Percentiles rank a stretch among this genome's conserved stretches.
phyloP scores from a whole-genome alignment of 2,329 filamentous ascomycete genomes.

The Arthrobotrys iridis region DNA sequence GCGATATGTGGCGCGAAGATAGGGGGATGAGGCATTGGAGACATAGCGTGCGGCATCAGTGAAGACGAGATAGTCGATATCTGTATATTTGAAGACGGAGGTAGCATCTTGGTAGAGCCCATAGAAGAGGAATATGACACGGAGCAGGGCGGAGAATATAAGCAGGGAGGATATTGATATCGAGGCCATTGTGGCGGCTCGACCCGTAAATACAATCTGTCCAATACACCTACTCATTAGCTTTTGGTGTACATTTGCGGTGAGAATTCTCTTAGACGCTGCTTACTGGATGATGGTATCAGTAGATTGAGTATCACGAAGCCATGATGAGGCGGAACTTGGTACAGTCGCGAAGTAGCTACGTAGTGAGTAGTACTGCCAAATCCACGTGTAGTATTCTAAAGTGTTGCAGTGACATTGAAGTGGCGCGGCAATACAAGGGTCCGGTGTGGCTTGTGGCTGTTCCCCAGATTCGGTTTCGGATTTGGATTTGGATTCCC shows the following conservation, averaged over 20 bases:
- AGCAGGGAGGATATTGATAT: slow-evolving; percentile 63
- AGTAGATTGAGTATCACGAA: neutral
- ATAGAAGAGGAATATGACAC: slow-evolving; percentile 80
- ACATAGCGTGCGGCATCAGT: slow-evolving; percentile 87
- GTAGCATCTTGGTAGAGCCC: slow-evolving; percentile 91
- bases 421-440: slow-evolving; percentile 19
- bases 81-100: slow-evolving; percentile 95
- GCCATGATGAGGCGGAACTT: neutral
- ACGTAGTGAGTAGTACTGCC: no score
- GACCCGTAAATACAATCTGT: no score
- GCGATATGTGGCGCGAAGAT: slow-evolving; percentile 90
- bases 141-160: slow-evolving; percentile 72
- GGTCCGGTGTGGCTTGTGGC: neutral
- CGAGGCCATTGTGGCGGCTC: neutral
- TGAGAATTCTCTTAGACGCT: no score
- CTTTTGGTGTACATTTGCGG: no score
- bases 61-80: slow-evolving; percentile 99
- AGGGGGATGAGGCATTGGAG: slow-evolving; percentile 75
- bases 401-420: slow-evolving; percentile 39
- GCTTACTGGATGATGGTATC: neutral
- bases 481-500: no score
- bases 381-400: slow-evolving; percentile 14
- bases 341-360: neutral
- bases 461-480: neutral
- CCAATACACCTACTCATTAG: neutral